Percentiles rank a stretch among this genome's conserved stretches.
These are phyloP conservation scores for Lepraria neglecta DNA, from an alignment of 495 filamentous ascomycete genomes.

Conservation along the genomic window DNA sequence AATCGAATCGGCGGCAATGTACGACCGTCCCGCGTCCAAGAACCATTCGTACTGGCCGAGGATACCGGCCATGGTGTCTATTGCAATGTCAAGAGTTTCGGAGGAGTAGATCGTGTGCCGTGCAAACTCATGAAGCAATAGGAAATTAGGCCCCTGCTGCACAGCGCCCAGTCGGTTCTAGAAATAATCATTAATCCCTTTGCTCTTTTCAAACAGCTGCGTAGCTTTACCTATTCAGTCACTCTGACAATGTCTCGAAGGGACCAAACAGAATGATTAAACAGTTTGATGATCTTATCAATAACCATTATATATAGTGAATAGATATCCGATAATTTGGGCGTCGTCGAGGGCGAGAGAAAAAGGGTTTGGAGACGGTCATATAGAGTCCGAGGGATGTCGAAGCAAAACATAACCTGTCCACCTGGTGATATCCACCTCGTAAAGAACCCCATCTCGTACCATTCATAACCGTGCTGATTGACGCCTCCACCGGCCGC, in stretches of 20 bases:
- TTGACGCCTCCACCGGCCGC: not conserved
- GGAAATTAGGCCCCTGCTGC: conserved; percentile 34
- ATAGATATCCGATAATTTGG: conserved; percentile 14
- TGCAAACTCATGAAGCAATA: conserved; percentile 41
- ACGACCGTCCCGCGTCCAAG: conserved; percentile 13
- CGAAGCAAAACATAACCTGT: conserved; percentile 33
- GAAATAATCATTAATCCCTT: conserved; percentile 5
- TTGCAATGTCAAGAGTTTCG: conserved; percentile 39
- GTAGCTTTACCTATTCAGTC: conserved; percentile 24
- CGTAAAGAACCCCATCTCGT: conserved; percentile 15
- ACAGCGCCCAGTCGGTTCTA: conserved; percentile 12
- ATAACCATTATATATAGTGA: conserved; percentile 29
- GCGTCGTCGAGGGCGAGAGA: conserved; percentile 8
- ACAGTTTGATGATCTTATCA: conserved; percentile 27
- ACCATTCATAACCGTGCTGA: conserved; percentile 12
- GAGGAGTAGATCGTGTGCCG: conserved; percentile 43
- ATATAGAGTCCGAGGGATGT: conserved; percentile 21
- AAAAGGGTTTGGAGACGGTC: conserved; percentile 4
- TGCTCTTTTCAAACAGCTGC: not conserved
- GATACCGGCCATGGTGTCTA: conserved; percentile 35
- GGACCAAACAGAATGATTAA: conserved; percentile 33
- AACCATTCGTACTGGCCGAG: conserved; percentile 29
- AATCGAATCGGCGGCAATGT: conserved; percentile 1
- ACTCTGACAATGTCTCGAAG: conserved; percentile 32
- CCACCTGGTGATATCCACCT: conserved; percentile 14